Conservation (phyloP, 2,329 filamentous ascomycete species). For the Sporothrix phasma region DNA sequence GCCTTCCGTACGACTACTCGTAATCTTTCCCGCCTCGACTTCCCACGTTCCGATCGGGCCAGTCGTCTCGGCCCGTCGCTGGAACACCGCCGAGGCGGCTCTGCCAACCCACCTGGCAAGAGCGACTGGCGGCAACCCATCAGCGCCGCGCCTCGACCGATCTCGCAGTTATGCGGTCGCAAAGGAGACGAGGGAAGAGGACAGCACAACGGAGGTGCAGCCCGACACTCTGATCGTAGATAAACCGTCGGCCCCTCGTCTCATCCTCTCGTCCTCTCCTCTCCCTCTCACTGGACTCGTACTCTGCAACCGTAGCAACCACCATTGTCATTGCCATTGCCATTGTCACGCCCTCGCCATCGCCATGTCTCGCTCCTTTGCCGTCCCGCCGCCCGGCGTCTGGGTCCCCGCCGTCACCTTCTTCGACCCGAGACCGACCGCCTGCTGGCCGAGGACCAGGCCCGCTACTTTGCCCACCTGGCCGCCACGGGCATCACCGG, state of each 20-base stretch:
- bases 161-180: background rate
- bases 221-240: background rate
- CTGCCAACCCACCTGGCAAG: background rate
- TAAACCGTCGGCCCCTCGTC: background rate
- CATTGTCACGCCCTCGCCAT: background rate
- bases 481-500: slow-evolving; percentile 24
- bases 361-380: background rate
- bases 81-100: background rate
- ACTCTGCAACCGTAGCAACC: background rate
- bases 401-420: slow-evolving; percentile 29
- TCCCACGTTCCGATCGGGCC: background rate
- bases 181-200: background rate
- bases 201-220: background rate
- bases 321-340: background rate
- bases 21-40: background rate
- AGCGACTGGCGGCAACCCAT: too few relatives aligned
- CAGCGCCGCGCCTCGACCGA: slow-evolving; percentile 1
- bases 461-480: slow-evolving; percentile 25
- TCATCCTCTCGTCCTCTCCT: background rate
- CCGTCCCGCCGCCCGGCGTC: slow-evolving; percentile 24
- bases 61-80: background rate
- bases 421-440: slow-evolving; percentile 25
- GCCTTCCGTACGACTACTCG: background rate
- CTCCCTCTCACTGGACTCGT: background rate
- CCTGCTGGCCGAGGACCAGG: slow-evolving; percentile 24